Evolutionary conservation across 1,284 basidiomycete species (phyloP), one percentile per base, ranked within the genome.

Genomic region (Sanguinoderma infundibulare): DNA sequence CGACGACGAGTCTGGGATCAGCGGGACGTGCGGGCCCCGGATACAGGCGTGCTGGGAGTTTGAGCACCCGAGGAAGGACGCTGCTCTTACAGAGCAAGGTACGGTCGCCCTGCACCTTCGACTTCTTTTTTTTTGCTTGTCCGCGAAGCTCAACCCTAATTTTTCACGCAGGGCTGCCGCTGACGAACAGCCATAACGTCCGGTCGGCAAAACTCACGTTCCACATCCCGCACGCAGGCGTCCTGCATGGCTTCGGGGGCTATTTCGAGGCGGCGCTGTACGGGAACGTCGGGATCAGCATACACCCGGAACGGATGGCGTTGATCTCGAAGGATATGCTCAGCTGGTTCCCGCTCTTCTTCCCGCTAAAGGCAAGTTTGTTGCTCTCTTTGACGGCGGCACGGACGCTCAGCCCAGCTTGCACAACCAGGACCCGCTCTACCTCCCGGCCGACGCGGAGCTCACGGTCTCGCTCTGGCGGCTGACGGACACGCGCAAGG

Each of bases 21-120:
- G 81, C 64, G 86, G 84, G 17, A 81, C 85, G 53, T 95, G 92
- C 75, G 93, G 93, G 8, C 84, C 90, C 5, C 87, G 87, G 68
- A 85, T 98, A 34, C 98, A 99, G 75, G 94, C 96, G 69, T 98
- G 96, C 70, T 99, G 98, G 98, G 90, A 93, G 64, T 99, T 98
- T 75, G 95, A 95, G 68, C 98, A 99, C 79, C 96, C 96, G 1
- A 80, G 93, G 61, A 83, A 84, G 55, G 93, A 96, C 70, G 82
- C 89, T 1, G 85, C 92, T 0, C 75, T 95, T 5, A 88, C 95
- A 73, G 76, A 82, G 20, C 80, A 81, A 75, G 94, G 95, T 92
- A 50, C 38, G 61, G 22, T 15, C 22, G 49, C 17, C 26, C 17
- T 26, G 32, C 39, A 26, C 22, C 28, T 39, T 30, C 40, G 32